Evolutionary conservation across 306 rosid species (phyloP).

Genomic region (Dalbergia cochinchinensis): DNA sequence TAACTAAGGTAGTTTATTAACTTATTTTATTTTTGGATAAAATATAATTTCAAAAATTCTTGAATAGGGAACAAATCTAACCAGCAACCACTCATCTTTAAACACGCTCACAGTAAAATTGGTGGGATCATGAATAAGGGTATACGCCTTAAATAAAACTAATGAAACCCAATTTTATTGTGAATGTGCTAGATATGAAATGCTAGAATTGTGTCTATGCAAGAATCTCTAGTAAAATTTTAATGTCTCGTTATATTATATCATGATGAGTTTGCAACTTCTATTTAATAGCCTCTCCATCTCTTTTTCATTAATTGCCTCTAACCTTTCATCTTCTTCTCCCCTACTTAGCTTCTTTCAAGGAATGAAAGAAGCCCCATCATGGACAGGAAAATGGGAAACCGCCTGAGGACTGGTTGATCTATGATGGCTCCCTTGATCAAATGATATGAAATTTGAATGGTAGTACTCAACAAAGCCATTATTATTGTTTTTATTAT

Average conservation of each 20-base stretch:
- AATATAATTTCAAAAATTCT: background rate
- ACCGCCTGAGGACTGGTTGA: constrained; percentile 50
- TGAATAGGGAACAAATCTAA: too few relatives aligned
- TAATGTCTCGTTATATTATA: too few relatives aligned
- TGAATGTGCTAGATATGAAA: too few relatives aligned
- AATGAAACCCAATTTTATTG: too few relatives aligned
- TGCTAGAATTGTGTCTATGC: too few relatives aligned
- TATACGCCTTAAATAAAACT: too few relatives aligned
- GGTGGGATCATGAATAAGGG: too few relatives aligned
- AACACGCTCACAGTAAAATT: too few relatives aligned
- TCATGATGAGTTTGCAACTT: background rate
- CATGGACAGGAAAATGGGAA: constrained; percentile 61
- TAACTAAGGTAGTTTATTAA: constrained; percentile 49
- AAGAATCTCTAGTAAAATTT: too few relatives aligned
- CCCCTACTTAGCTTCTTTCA: constrained; percentile 5
- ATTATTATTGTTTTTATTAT: constrained; percentile 37
- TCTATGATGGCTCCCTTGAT: constrained; percentile 64
- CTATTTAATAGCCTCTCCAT: background rate
- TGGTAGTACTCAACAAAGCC: constrained; percentile 59
- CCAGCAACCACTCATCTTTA: too few relatives aligned
- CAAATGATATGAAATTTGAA: constrained; percentile 66
- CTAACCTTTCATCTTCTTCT: too few relatives aligned
- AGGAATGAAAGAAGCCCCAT: constrained; percentile 64
- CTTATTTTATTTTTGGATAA: constrained; percentile 48
- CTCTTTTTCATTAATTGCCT: background rate